Evolutionary conservation across 148 eudicot species (phyloP).

Genomic region (Chenopodium formosanum): DNA sequence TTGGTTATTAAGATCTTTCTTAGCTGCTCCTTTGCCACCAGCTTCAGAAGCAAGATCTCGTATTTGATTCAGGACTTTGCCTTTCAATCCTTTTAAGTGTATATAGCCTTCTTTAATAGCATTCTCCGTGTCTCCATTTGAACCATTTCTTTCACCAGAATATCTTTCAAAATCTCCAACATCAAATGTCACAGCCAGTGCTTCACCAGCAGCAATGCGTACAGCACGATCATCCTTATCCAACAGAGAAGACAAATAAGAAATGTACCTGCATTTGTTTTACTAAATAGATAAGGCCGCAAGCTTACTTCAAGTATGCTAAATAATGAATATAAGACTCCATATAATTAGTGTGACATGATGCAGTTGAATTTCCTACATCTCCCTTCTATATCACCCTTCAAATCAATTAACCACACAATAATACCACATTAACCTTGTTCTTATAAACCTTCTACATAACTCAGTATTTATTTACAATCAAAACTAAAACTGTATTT

Average conservation of each 20-base stretch:
- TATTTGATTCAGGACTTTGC: conserved; percentile 64
- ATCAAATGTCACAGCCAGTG: conserved; percentile 81
- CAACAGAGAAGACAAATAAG: conserved; percentile 62
- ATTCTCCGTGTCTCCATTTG: conserved; percentile 34
- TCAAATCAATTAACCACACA: not conserved
- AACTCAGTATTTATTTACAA: not conserved
- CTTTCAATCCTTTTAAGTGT: conserved; percentile 55
- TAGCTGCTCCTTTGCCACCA: conserved; percentile 70
- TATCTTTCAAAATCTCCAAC: conserved; percentile 62
- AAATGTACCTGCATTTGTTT: conserved; percentile 53
- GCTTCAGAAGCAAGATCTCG: conserved; percentile 68
- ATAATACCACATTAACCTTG: not conserved
- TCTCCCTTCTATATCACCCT: not conserved
- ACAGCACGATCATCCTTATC: conserved; percentile 83
- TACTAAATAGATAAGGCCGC: not conserved
- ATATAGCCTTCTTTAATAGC: conserved; percentile 31
- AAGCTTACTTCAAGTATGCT: not conserved
- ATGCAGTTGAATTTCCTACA: not conserved
- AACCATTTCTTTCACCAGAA: conserved; percentile 38
- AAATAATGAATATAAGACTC: not conserved
- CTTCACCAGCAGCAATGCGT: conserved; percentile 94
- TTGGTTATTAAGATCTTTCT: conserved; percentile 76
- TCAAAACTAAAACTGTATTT: not conserved
- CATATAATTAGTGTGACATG: not conserved
- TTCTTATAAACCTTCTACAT: not conserved